These are phyloP conservation scores for Aspergillus sp. DNA, from an alignment of 2,329 filamentous ascomycete species.

Conservation along the genomic window DNA sequence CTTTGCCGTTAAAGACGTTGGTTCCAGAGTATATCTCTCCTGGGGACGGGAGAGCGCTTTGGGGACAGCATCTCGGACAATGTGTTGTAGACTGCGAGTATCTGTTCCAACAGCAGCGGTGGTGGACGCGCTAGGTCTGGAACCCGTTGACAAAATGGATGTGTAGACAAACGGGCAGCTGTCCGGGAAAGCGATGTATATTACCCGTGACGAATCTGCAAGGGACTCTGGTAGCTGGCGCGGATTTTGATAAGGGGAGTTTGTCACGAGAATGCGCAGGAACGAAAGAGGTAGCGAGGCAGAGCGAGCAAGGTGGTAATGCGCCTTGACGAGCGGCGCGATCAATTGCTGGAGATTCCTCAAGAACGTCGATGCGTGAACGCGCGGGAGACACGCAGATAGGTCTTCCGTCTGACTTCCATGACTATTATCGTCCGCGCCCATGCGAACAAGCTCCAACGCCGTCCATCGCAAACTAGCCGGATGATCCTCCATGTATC, in stretches of 20 bases:
- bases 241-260: conserved; percentile 66
- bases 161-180: conserved; percentile 68
- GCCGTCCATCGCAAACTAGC: conserved; percentile 47
- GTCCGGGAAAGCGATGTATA: conserved; percentile 77
- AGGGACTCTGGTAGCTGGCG: conserved; percentile 29
- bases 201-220: conserved; percentile 58
- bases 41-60: conserved; percentile 71
- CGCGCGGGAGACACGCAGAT: conserved; percentile 50
- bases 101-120: conserved; percentile 36
- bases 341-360: conserved; percentile 66
- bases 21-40: conserved; percentile 60
- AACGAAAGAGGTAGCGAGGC: conserved; percentile 57
- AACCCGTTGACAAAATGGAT: conserved; percentile 40
- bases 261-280: conserved; percentile 69
- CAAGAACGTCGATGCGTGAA: conserved; percentile 74
- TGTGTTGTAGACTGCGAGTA: conserved; percentile 55
- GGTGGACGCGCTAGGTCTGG: conserved; percentile 30
- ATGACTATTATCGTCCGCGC: conserved; percentile 11
- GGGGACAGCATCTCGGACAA: conserved; percentile 71
- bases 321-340: conserved; percentile 70
- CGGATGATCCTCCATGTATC: conserved; percentile 47
- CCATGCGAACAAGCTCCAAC: conserved; percentile 36
- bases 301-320: conserved; percentile 72
- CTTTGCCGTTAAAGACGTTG: conserved; percentile 61
- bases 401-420: conserved; percentile 23